These are phyloP conservation scores for Penicillium sp. DNA, from an alignment of 2,329 filamentous ascomycete species.

Conservation along the genomic window DNA sequence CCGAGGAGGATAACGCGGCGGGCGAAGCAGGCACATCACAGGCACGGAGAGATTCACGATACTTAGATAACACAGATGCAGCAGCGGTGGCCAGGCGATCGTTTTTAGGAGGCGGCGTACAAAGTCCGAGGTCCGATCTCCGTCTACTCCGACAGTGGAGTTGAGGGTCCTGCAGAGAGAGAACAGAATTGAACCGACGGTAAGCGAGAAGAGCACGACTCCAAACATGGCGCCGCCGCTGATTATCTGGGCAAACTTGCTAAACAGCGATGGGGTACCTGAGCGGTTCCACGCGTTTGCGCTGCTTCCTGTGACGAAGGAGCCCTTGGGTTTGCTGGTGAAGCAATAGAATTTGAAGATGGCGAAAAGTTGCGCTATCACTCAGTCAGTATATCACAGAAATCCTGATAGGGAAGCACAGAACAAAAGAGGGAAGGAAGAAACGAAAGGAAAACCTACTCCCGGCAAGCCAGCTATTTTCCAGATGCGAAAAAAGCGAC, in stretches of 20 bases:
- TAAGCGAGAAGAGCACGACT: constrained; percentile 20
- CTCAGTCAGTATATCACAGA: not conserved
- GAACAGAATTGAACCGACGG: constrained; percentile 3
- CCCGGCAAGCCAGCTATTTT: constrained; percentile 35
- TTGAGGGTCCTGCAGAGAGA: not conserved
- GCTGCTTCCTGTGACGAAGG: constrained; percentile 37
- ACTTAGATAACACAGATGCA: not conserved
- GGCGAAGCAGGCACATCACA: not conserved
- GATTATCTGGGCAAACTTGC: not conserved
- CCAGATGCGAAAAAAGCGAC: constrained; percentile 31
- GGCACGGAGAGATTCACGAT: not conserved
- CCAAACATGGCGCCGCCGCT: constrained; percentile 27
- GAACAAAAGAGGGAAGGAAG: not conserved
- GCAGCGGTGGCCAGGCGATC: not conserved
- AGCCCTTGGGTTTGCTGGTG: constrained; percentile 33
- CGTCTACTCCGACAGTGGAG: too few relatives aligned
- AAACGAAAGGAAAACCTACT: constrained; percentile 21
- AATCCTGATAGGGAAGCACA: not conserved
- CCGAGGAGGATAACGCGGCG: not conserved
- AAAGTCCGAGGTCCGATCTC: not conserved
- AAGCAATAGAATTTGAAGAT: constrained; percentile 31
- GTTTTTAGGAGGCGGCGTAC: not conserved
- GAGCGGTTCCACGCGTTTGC: constrained; percentile 31
- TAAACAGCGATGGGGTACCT: not conserved
- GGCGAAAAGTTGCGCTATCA: constrained; percentile 28